Percentiles rank a stretch among this genome's conserved stretches.
These are phyloP conservation scores for Gilbertella persicaria DNA, from an alignment of 371 early-diverging fungal species.

Conservation along the genomic window DNA sequence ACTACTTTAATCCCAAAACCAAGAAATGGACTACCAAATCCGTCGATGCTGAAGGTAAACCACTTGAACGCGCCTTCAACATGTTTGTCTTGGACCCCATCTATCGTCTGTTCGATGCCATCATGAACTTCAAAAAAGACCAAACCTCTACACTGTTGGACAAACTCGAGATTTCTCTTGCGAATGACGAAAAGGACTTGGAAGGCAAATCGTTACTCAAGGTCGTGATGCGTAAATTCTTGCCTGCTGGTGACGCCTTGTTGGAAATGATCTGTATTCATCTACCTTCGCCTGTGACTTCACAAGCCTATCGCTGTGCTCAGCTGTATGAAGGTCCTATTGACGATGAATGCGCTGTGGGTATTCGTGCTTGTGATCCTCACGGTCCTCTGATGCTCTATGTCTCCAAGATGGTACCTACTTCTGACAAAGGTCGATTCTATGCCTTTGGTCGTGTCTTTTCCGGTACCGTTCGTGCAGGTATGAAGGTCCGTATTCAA, in stretches of 20 bases:
- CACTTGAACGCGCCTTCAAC: constrained; percentile 96
- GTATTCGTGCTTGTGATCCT: constrained; percentile 92
- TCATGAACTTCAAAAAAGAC: constrained; percentile 97
- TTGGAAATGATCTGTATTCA: constrained; percentile 99
- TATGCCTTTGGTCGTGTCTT: constrained; percentile 99
- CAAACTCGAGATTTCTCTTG: constrained; percentile 89
- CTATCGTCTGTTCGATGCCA: constrained; percentile 95
- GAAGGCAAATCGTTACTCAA: constrained; percentile 97
- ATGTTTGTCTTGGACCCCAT: constrained; percentile 99
- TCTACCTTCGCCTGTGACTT: constrained; percentile 96
- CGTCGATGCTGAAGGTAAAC: constrained; percentile 79
- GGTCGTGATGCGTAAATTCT: constrained; percentile 99
- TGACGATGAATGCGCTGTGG: constrained; percentile 95
- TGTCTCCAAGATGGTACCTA: constrained; percentile 99
- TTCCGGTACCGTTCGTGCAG: constrained; percentile 98
- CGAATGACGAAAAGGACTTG: constrained; percentile 85
- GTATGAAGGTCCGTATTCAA: constrained; percentile 99
- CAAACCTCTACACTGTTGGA: constrained; percentile 80
- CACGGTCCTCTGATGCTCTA: constrained; percentile 99
- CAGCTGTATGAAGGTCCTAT: constrained; percentile 98
- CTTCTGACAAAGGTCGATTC: constrained; percentile 99
- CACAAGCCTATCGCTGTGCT: constrained; percentile 93
- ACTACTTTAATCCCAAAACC: constrained; percentile 96
- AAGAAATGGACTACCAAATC: constrained; percentile 93
- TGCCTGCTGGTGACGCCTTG: constrained; percentile 98